Percentiles rank a stretch among this genome's conserved stretches.
Conservation (phyloP, 2,329 filamentous ascomycete genomes). For the Fusarium subglutinans region DNA sequence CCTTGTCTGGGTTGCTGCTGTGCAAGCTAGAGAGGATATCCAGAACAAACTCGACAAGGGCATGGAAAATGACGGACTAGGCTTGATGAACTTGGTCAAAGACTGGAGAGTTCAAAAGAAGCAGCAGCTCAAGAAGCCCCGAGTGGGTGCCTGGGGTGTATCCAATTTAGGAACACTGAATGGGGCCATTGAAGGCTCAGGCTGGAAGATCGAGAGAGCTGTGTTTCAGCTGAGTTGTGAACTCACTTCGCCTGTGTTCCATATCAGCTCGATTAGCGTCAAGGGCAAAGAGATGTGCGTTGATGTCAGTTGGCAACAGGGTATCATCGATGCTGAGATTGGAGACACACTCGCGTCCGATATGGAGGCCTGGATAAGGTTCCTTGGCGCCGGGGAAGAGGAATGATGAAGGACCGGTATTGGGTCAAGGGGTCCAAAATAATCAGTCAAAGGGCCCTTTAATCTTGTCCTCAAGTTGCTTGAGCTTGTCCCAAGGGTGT, state of each 20-base stretch:
- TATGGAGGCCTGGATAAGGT: constrained; percentile 34
- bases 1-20: constrained; percentile 21
- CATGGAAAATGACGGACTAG: constrained; percentile 36
- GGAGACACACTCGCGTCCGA: constrained; percentile 33
- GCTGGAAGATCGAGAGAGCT: constrained; percentile 38
- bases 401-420: constrained; percentile 8
- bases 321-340: constrained; percentile 26
- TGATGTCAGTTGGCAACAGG: constrained; percentile 40
- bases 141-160: constrained; percentile 33
- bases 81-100: constrained; percentile 37
- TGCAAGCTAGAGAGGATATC: constrained; percentile 19
- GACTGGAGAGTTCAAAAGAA: constrained; percentile 38
- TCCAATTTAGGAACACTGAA: constrained; percentile 44
- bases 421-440: not conserved
- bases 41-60: constrained; percentile 27
- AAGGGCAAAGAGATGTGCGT: constrained; percentile 36
- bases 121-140: constrained; percentile 34
- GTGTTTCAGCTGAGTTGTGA: constrained; percentile 37
- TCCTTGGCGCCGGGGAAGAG: constrained; percentile 16
- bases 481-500: not conserved
- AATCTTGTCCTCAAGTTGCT: not conserved
- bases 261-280: constrained; percentile 35
- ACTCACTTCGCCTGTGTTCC: constrained; percentile 32
- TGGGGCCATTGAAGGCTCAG: constrained; percentile 6
- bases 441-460: not conserved